A percentile compares a stretch with the other conserved stretches of the same genome.
These are phyloP conservation scores for Chlorella ohadii DNA, from an alignment of 139 green algal genomes.

Conservation along the genomic window DNA sequence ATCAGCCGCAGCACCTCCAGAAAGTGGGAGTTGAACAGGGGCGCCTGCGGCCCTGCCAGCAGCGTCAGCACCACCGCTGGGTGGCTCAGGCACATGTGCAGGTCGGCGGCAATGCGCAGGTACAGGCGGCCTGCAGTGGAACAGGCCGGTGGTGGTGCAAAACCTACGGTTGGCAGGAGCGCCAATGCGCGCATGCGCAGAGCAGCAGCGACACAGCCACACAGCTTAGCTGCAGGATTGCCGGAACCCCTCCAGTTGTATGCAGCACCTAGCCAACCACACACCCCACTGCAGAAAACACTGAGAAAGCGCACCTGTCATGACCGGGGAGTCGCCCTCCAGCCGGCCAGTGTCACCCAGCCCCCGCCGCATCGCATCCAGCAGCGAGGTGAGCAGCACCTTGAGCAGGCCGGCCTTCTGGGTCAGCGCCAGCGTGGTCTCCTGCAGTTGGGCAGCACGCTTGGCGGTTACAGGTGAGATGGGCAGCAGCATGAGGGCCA, in stretches of 20 bases:
- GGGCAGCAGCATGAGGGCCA: neutral
- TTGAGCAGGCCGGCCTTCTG: neutral
- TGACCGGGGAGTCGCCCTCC: neutral
- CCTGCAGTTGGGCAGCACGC: neutral
- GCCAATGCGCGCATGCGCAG: too few relatives aligned
- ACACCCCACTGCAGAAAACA: neutral
- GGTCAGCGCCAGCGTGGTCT: conserved; percentile 41
- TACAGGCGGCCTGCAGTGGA: conserved; percentile 4
- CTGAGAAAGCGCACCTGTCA: neutral
- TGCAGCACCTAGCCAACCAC: neutral
- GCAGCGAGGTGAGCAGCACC: conserved; percentile 34
- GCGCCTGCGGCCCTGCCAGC: conserved; percentile 26
- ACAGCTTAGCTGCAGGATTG: neutral
- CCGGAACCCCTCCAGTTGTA: neutral
- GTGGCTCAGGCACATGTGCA: conserved; percentile 42
- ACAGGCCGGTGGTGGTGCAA: neutral
- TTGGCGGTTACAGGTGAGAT: too few relatives aligned
- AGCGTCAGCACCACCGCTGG: conserved; percentile 21
- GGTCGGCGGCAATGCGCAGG: conserved; percentile 48
- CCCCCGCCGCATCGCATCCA: conserved; percentile 5
- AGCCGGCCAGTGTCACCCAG: neutral
- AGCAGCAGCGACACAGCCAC: neutral
- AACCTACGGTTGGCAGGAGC: too few relatives aligned
- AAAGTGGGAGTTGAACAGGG: neutral
- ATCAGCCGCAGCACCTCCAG: conserved; percentile 26